Evolutionary conservation across 179 eudicot species (phyloP).

Genomic region (Sideroxylon spinosum): DNA sequence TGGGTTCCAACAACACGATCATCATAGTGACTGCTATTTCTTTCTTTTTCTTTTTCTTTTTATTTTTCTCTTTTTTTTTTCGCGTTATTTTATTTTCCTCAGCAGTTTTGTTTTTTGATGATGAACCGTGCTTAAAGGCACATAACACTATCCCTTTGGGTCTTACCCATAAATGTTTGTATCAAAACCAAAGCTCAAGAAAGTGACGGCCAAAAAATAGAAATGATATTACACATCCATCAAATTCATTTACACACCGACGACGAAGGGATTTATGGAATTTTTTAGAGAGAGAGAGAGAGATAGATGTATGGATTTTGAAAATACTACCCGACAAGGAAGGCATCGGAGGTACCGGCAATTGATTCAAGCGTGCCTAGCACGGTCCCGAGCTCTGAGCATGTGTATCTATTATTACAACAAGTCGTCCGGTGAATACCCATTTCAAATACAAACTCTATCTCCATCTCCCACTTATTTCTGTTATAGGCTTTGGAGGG

Average conservation of each 20-base stretch:
- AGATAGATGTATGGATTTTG: neutral
- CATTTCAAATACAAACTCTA: too few relatives aligned
- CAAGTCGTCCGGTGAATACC: too few relatives aligned
- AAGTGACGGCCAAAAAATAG: neutral
- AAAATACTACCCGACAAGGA: constrained; percentile 58
- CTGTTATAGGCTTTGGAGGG: constrained; percentile 55
- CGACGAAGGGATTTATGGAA: neutral
- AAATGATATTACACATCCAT: neutral
- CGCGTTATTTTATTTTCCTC: too few relatives aligned
- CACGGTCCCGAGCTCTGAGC: constrained; percentile 66
- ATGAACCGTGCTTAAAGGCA: too few relatives aligned
- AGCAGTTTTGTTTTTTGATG: too few relatives aligned
- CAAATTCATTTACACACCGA: neutral
- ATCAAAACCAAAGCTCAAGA: neutral
- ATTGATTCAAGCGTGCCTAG: constrained; percentile 70
- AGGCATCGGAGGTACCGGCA: constrained; percentile 66
- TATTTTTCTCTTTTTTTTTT: too few relatives aligned
- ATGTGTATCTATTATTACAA: too few relatives aligned
- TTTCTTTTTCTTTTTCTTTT: too few relatives aligned
- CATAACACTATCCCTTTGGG: too few relatives aligned
- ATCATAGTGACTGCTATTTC: too few relatives aligned
- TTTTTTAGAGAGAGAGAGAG: neutral
- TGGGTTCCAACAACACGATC: too few relatives aligned
- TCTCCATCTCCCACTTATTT: constrained; percentile 84
- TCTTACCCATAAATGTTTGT: neutral